These are phyloP conservation scores for Ogataea zsoltii DNA, from an alignment of 805 yeast genomes.

Conservation along the genomic window DNA sequence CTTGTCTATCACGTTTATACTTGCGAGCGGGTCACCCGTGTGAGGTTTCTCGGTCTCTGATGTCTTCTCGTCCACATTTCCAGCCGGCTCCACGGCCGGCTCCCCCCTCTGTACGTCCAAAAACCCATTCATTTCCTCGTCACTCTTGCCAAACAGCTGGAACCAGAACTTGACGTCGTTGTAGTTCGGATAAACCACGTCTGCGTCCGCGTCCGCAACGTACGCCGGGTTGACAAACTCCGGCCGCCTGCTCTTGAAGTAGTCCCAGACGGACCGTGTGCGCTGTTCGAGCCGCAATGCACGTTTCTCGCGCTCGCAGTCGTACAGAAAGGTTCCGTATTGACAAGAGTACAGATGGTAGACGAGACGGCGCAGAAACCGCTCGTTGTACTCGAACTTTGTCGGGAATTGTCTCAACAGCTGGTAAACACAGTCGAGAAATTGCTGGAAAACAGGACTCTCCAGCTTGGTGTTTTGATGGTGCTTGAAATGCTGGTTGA, in stretches of 20 bases:
- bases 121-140: conserved; percentile 58
- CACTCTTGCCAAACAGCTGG: conserved; percentile 75
- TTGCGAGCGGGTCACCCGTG: conserved; percentile 3
- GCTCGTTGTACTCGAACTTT: conserved; percentile 82
- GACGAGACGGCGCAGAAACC: conserved; percentile 78
- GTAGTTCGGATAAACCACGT: conserved; percentile 59
- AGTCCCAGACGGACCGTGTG: conserved; percentile 91
- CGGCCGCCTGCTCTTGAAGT: conserved; percentile 69
- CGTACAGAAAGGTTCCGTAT: conserved; percentile 84
- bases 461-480: conserved; percentile 55
- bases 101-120: conserved; percentile 8
- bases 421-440: conserved; percentile 87
- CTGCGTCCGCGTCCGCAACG: conserved; percentile 33
- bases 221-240: conserved; percentile 67
- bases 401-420: conserved; percentile 67
- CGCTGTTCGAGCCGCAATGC: conserved; percentile 41
- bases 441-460: conserved; percentile 95
- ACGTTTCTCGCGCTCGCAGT: conserved; percentile 66
- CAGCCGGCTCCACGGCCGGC: background rate
- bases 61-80: background rate
- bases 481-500: conserved; percentile 53
- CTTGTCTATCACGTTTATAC: conserved; percentile 5
- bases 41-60: background rate
- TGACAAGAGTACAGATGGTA: conserved; percentile 94
- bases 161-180: conserved; percentile 83